Evolutionary conservation across 805 yeast species (phyloP).

Genomic region (Candida ipomoeae): DNA sequence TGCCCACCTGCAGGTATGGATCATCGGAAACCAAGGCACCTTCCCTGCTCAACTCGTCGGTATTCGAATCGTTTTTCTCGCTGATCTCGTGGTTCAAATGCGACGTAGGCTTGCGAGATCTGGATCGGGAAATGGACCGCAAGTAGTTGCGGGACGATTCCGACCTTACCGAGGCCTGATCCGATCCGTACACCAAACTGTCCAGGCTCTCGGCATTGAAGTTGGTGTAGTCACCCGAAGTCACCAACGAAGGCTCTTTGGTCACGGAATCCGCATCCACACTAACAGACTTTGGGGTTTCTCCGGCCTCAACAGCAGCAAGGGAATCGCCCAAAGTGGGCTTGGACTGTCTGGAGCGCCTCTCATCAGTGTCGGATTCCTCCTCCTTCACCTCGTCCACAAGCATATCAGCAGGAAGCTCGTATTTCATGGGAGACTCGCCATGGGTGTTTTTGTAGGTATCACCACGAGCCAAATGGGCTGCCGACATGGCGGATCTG

Average conservation of each 20-base stretch:
- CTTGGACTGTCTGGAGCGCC: constrained; percentile 38
- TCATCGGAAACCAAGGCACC: constrained; percentile 56
- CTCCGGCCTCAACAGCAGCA: constrained; percentile 37
- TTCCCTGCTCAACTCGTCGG: constrained; percentile 47
- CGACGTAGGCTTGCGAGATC: constrained; percentile 41
- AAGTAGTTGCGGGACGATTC: constrained; percentile 51
- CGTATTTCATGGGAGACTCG: constrained; percentile 42
- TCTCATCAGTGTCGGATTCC: constrained; percentile 31
- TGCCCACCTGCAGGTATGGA: constrained; percentile 44
- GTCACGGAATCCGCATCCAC: constrained; percentile 14
- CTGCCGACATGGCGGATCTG: constrained; percentile 24
- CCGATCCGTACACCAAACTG: constrained; percentile 12
- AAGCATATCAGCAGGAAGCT: constrained; percentile 38
- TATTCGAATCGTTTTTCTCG: constrained; percentile 27
- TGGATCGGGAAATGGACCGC: constrained; percentile 61
- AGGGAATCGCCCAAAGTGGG: constrained; percentile 44
- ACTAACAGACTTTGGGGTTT: background rate
- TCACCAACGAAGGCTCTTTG: constrained; percentile 38
- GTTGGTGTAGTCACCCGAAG: constrained; percentile 45
- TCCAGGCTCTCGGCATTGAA: constrained; percentile 37
- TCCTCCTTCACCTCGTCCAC: constrained; percentile 20
- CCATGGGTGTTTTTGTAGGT: constrained; percentile 59
- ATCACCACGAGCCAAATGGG: constrained; percentile 76
- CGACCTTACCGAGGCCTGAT: constrained; percentile 31
- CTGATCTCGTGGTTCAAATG: constrained; percentile 7